Percentiles rank a stretch among this genome's conserved stretches.
Evolutionary conservation across 768 basidiomycete genomes (phyloP).

Genomic region (Phylloporus arenicola): DNA sequence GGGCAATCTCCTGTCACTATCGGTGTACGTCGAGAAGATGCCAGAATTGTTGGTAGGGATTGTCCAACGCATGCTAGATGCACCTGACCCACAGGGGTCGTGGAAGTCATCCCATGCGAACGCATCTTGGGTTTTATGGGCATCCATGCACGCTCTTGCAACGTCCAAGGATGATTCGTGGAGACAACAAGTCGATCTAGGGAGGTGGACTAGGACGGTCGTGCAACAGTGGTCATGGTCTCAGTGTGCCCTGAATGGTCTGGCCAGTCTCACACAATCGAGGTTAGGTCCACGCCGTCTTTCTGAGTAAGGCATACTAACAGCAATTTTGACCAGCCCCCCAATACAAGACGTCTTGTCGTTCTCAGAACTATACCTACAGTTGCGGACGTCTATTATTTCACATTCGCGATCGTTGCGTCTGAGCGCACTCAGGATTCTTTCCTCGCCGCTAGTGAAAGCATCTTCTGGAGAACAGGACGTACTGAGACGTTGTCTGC

Average conservation of each 20-base stretch:
- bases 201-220: slow-evolving; percentile 42
- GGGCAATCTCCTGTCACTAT: slow-evolving; percentile 49
- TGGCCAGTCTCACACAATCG: slow-evolving; percentile 43
- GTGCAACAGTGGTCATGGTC: slow-evolving; percentile 56
- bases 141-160: slow-evolving; percentile 49
- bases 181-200: slow-evolving; percentile 42
- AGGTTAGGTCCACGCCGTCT: slow-evolving; percentile 33
- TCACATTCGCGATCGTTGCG: slow-evolving; percentile 72
- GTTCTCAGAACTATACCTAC: slow-evolving; percentile 48
- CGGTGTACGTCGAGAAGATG: slow-evolving; percentile 44
- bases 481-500: slow-evolving; percentile 60
- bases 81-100: slow-evolving; percentile 25
- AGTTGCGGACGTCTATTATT: slow-evolving; percentile 50
- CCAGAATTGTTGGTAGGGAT: slow-evolving; percentile 41
- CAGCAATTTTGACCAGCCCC: slow-evolving; percentile 8
- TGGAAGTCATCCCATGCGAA: slow-evolving; percentile 35
- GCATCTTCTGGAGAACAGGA: slow-evolving; percentile 42
- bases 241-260: slow-evolving; percentile 47
- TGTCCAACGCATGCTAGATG: slow-evolving; percentile 37
- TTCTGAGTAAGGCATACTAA: neutral
- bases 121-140: slow-evolving; percentile 52
- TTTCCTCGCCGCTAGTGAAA: slow-evolving; percentile 48
- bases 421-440: slow-evolving; percentile 56
- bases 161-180: slow-evolving; percentile 41
- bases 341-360: slow-evolving; percentile 24